Conservation (phyloP, 2,329 filamentous ascomycete genomes). For the Aspergillus brasiliensis region DNA sequence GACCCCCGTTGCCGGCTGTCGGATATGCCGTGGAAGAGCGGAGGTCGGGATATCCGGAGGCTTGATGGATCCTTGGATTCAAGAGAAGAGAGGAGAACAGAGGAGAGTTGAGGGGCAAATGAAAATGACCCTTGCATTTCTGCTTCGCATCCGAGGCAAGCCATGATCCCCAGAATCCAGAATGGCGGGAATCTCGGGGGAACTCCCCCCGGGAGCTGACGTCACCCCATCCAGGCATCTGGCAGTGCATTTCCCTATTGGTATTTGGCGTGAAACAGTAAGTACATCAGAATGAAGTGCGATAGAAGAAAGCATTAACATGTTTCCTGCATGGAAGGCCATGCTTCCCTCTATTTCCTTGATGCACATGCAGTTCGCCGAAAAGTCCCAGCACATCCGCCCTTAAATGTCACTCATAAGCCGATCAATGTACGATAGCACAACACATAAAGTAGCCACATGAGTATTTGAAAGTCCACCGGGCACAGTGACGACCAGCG, state of each 20-base stretch:
- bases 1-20: neutral
- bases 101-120: neutral
- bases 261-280: neutral
- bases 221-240: neutral
- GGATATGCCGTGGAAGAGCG: constrained; percentile 11
- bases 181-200: neutral
- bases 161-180: too few relatives aligned
- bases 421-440: neutral
- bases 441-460: neutral
- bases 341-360: too few relatives aligned
- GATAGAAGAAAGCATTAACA: neutral
- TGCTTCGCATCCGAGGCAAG: too few relatives aligned
- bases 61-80: neutral
- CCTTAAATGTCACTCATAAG: neutral
- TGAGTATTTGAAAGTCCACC: neutral
- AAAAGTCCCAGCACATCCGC: neutral
- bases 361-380: neutral
- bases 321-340: neutral
- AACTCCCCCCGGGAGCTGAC: neutral
- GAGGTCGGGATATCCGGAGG: constrained; percentile 9
- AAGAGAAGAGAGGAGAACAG: neutral
- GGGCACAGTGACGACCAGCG: neutral
- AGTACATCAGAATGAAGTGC: neutral
- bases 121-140: too few relatives aligned
- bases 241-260: neutral